phyloP scores from a whole-genome alignment of 352 stramenopile species.

The Globisporangium paddicum region DNA sequence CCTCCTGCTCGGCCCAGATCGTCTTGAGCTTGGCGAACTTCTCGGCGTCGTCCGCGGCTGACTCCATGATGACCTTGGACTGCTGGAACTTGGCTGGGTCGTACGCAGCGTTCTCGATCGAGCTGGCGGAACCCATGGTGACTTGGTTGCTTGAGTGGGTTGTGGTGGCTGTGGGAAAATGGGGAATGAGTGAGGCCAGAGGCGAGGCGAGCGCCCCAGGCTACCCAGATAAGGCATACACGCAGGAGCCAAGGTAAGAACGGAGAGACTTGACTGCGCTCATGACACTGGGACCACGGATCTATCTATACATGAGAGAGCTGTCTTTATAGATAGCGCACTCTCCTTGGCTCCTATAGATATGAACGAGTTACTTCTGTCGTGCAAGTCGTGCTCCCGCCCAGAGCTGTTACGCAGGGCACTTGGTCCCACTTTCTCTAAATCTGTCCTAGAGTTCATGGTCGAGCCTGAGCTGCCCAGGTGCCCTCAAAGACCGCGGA shows the following conservation, averaged over 20 bases:
- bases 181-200: slow-evolving; percentile 1
- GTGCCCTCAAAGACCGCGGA: too few species aligned
- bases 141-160: neutral
- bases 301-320: too few species aligned
- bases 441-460: too few species aligned
- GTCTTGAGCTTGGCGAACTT: slow-evolving; percentile 71
- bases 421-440: too few species aligned
- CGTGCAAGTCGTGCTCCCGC: too few species aligned
- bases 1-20: slow-evolving; percentile 39
- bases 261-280: neutral
- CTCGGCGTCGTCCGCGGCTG: slow-evolving; percentile 44
- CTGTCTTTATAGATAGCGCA: too few species aligned
- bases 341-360: too few species aligned
- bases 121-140: slow-evolving; percentile 42
- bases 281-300: too few species aligned
- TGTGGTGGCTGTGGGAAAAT: neutral
- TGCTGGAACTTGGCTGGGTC: slow-evolving; percentile 62
- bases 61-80: slow-evolving; percentile 68
- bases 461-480: too few species aligned
- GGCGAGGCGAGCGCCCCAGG: neutral
- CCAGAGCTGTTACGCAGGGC: too few species aligned
- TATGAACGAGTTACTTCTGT: too few species aligned
- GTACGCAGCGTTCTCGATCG: slow-evolving; percentile 56
- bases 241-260: too few species aligned
- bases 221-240: neutral